Percentiles rank a stretch among this genome's conserved stretches.
Conservation (phyloP, 371 early-diverging fungal species). For the Apophysomyces sp. region DNA sequence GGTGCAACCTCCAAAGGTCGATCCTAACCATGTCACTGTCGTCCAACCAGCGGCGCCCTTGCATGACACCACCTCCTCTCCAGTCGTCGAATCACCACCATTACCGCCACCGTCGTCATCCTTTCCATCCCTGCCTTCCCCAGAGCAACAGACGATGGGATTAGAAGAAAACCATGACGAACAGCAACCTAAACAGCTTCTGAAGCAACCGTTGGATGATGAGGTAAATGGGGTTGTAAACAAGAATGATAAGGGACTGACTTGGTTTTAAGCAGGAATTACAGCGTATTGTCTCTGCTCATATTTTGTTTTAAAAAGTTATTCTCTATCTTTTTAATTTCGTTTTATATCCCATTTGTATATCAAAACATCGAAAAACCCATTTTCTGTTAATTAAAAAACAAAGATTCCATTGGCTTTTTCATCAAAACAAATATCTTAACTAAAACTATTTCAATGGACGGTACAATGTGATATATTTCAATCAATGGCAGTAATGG, state of each 20-base stretch:
- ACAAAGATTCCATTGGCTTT: too few relatives aligned
- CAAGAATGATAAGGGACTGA: neutral
- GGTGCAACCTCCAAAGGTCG: neutral
- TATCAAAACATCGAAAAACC: too few relatives aligned
- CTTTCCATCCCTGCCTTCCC: neutral
- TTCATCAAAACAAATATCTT: too few relatives aligned
- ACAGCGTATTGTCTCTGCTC: neutral
- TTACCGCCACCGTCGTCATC: neutral
- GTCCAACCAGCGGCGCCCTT: neutral
- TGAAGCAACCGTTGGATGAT: neutral
- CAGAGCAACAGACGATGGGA: neutral
- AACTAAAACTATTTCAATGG: too few relatives aligned
- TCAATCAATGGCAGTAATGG: too few relatives aligned
- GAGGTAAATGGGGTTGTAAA: neutral
- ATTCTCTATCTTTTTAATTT: neutral
- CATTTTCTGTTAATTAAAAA: too few relatives aligned
- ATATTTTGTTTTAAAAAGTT: neutral
- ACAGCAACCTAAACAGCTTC: neutral
- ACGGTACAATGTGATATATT: too few relatives aligned
- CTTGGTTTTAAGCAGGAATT: neutral
- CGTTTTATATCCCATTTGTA: neutral
- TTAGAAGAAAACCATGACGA: neutral
- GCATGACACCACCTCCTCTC: neutral
- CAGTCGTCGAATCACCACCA: neutral
- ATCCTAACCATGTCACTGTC: neutral